Conservation (phyloP, 2,329 filamentous ascomycete species). For the Diplodia scrobiculata region DNA sequence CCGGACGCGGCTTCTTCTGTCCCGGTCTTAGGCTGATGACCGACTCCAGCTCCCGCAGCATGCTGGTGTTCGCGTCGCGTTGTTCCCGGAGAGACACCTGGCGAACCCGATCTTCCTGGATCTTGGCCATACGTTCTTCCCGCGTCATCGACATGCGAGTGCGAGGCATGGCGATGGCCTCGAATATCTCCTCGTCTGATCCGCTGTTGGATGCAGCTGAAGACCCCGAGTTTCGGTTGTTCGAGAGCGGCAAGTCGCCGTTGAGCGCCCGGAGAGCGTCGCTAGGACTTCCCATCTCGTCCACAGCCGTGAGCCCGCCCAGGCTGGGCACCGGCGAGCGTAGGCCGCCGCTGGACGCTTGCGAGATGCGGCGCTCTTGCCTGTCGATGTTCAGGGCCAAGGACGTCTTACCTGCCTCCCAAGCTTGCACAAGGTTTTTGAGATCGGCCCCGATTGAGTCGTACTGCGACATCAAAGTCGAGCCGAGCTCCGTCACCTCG, state of each 20-base stretch:
- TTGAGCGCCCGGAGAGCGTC: slow-evolving; percentile 78
- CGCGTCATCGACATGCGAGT: slow-evolving; percentile 72
- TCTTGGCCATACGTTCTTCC: slow-evolving; percentile 83
- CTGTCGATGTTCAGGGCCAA: slow-evolving; percentile 79
- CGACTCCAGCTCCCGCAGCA: slow-evolving; percentile 90
- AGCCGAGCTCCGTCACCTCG: slow-evolving; percentile 71
- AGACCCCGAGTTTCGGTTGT: slow-evolving; percentile 39
- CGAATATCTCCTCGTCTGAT: slow-evolving; percentile 78
- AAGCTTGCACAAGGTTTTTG: slow-evolving; percentile 57
- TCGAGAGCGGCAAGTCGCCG: slow-evolving; percentile 62
- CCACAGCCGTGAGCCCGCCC: slow-evolving; percentile 62
- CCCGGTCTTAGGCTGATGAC: slow-evolving; percentile 61
- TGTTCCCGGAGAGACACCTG: slow-evolving; percentile 73
- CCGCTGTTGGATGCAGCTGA: slow-evolving; percentile 53
- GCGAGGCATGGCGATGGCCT: slow-evolving; percentile 78
- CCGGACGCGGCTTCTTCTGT: slow-evolving; percentile 21
- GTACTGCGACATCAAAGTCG: slow-evolving; percentile 82
- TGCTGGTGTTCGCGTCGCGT: slow-evolving; percentile 78
- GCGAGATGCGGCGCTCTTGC: slow-evolving; percentile 65
- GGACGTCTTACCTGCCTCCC: slow-evolving; percentile 70
- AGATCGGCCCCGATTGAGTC: slow-evolving; percentile 91
- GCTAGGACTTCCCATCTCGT: slow-evolving; percentile 56
- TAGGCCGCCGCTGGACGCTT: slow-evolving; percentile 49
- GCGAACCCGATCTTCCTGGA: slow-evolving; percentile 80
- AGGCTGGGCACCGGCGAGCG: slow-evolving; percentile 58